These are phyloP conservation scores for Cylindrotheca fusiformis DNA, from an alignment of 108 stramenopile genomes.

Conservation along the genomic window DNA sequence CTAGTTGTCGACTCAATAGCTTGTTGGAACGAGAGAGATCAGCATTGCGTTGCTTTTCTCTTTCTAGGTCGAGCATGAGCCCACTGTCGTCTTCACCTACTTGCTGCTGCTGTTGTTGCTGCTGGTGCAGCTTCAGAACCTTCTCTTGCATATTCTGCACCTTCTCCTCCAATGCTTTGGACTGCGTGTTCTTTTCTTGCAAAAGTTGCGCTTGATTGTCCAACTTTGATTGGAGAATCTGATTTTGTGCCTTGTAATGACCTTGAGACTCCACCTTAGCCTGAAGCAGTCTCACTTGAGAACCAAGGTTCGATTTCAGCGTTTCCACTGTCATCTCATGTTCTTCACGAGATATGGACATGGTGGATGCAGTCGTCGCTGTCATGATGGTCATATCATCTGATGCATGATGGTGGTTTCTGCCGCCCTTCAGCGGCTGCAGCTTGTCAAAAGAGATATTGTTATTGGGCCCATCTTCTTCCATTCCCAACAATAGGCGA, in stretches of 20 bases:
- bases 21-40: background rate
- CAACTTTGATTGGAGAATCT: background rate
- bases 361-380: background rate
- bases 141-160: background rate
- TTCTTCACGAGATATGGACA: background rate
- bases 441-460: background rate
- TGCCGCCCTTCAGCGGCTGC: background rate
- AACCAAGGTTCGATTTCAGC: background rate
- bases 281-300: background rate
- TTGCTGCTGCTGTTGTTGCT: background rate
- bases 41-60: background rate
- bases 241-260: background rate
- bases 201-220: background rate
- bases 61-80: background rate
- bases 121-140: too few relatives aligned
- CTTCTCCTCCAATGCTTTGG: background rate
- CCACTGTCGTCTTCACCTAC: background rate
- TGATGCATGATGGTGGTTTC: background rate
- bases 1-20: background rate
- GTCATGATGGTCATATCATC: background rate
- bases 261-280: background rate
- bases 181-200: background rate
- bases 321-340: background rate
- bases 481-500: background rate
- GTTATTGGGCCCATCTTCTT: background rate